Base-by-base conservation (phyloP, 192 early-diverging fungal species). In the Gryganskiella cystojenkinii region DNA sequence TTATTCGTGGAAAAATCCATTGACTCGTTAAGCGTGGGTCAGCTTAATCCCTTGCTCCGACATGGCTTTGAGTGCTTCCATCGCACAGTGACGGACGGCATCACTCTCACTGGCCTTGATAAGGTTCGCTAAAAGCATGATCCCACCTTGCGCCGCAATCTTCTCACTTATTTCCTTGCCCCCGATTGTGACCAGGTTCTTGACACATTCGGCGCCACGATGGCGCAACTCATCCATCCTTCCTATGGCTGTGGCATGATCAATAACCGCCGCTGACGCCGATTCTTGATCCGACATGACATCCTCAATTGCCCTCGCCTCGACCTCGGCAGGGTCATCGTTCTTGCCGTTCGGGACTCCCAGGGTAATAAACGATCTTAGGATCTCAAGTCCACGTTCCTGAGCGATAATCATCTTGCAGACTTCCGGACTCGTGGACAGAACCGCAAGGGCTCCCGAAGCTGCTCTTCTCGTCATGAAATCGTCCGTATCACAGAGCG, bases 401-500 rank as follows among this genome's bases (percentile, higher is more conserved):
- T 90, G 84, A 8, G 72, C 72, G 20, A 86, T 51, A 22, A 95
- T 82, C 81, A 88, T 80, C 19, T 80, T 64, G 70, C 87, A 90
- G 17, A 84, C 87, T 51, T 83, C 81, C 15, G 79, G 71, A 61
- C 79, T 80, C 1, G 80, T 82, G 3, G 89, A 87, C 42, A 99
- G 80, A 22, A 99, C 92, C 2, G 96, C 97, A 47, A 99, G 62
- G 3, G 92, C 89, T 11, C 97, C 97, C 14, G 90, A 86, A 1
- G 95, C 94, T 0, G 97, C 97, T 22, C 94, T 83, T 24, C 91
- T 74, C 7, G 96, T 97, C 27, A 83, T 87, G 44, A 88, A 83
- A 62, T 99, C 96, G 11, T 97, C 96, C n/a, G 88, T 86, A 49
- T 97, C 95, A 7, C 92, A 90, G 27, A 99, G 73, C 0, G 95